A percentile compares a stretch with the other conserved stretches of the same genome.
Conservation (phyloP, 2,329 filamentous ascomycete genomes). For the Aureobasidium sp. region DNA sequence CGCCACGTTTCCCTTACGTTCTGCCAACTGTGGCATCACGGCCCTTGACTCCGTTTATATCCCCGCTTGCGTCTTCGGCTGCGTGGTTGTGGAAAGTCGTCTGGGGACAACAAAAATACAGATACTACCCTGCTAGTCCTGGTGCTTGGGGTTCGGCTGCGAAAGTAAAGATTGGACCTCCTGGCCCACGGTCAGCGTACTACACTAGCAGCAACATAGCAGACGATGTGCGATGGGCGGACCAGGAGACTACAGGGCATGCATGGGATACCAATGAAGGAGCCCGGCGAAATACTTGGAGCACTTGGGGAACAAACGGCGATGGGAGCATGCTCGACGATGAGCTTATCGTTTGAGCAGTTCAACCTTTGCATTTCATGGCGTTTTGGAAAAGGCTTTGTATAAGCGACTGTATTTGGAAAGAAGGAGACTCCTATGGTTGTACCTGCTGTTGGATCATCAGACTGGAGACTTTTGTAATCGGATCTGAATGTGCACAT, state of each 20-base stretch:
- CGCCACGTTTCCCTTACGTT: conserved; percentile 47
- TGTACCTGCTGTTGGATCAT: background rate
- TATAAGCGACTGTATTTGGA: background rate
- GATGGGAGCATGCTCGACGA: conserved; percentile 12
- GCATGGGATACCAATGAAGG: background rate
- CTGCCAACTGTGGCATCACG: conserved; percentile 46
- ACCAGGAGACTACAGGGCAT: background rate
- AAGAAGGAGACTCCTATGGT: background rate
- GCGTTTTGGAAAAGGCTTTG: background rate
- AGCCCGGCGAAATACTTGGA: background rate
- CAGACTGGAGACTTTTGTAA: background rate
- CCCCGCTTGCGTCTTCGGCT: conserved; percentile 16
- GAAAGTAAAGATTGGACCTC: conserved; percentile 2
- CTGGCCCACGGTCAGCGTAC: background rate
- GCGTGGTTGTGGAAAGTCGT: background rate
- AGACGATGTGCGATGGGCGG: background rate
- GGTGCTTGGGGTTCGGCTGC: background rate
- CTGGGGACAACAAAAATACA: background rate
- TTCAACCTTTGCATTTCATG: background rate
- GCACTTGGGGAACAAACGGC: background rate
- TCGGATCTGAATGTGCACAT: background rate
- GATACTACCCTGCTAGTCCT: background rate
- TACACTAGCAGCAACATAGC: background rate
- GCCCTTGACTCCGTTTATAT: conserved; percentile 28
- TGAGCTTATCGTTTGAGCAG: conserved; percentile 1